These are phyloP conservation scores for Solanum hybrid DNA, from an alignment of 305 asterid genomes.

Conservation along the genomic window DNA sequence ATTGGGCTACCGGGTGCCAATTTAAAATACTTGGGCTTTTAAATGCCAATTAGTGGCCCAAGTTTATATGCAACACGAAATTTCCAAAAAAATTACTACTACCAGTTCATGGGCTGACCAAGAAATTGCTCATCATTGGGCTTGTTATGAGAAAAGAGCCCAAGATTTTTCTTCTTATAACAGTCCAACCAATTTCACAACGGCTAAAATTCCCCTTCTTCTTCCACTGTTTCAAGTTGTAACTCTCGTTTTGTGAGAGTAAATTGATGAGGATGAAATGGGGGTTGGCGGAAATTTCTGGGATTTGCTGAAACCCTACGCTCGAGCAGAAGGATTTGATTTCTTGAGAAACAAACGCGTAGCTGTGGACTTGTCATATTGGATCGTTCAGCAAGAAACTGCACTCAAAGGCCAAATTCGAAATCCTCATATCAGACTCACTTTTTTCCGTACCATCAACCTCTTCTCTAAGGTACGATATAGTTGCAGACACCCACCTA, in stretches of 20 bases:
- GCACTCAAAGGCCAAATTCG: constrained; percentile 65
- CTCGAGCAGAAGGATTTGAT: constrained; percentile 57
- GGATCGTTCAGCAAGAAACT: constrained; percentile 92
- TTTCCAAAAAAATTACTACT: background rate
- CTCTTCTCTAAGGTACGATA: constrained; percentile 70
- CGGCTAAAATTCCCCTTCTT: background rate
- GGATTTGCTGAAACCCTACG: constrained; percentile 88
- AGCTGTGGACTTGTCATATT: constrained; percentile 89
- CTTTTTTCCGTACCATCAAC: constrained; percentile 73
- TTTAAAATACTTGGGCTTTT: background rate
- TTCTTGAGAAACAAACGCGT: constrained; percentile 92
- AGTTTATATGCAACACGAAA: background rate
- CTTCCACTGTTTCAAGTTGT: background rate
- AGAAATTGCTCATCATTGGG: background rate
- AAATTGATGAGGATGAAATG: constrained; percentile 26
- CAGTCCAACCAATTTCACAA: background rate
- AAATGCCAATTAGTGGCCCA: background rate
- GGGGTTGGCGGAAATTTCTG: constrained; percentile 92
- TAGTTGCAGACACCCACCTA: background rate
- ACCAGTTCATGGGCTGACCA: background rate
- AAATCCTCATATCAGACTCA: constrained; percentile 76
- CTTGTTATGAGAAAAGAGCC: background rate
- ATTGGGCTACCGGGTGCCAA: background rate
- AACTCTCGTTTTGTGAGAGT: background rate
- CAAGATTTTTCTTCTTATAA: background rate